A percentile compares a stretch with the other conserved stretches of the same genome.
Conservation (phyloP, 2,329 filamentous ascomycete genomes). For the Beauveria asiatica region DNA sequence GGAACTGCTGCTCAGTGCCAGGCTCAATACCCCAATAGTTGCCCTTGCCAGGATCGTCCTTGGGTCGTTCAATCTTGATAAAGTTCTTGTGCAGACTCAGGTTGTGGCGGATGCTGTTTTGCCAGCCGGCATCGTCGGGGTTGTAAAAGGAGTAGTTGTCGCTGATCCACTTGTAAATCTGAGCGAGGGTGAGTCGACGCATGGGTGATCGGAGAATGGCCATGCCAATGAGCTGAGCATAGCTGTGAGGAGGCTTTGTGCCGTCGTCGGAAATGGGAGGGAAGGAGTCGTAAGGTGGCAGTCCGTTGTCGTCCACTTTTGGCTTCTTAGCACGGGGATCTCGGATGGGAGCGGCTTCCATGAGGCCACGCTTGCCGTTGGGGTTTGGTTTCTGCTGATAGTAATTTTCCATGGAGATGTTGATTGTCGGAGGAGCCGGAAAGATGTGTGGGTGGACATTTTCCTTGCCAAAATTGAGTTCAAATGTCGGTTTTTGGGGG, state of each 20-base stretch:
- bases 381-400: constrained; percentile 44
- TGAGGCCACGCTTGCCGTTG: constrained; percentile 51
- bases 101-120: constrained; percentile 98
- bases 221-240: constrained; percentile 93
- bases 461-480: constrained; percentile 44
- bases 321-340: constrained; percentile 64
- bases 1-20: constrained; percentile 82
- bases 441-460: constrained; percentile 45
- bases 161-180: constrained; percentile 99
- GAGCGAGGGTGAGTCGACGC: constrained; percentile 76
- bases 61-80: constrained; percentile 88
- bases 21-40: constrained; percentile 93
- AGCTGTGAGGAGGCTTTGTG: constrained; percentile 82
- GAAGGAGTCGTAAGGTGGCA: constrained; percentile 73
- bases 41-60: constrained; percentile 94
- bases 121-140: constrained; percentile 81
- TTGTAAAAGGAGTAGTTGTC: constrained; percentile 86
- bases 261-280: constrained; percentile 77
- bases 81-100: constrained; percentile 95
- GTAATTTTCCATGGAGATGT: constrained; percentile 42
- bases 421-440: constrained; percentile 37
- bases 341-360: constrained; percentile 66
- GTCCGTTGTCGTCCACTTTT: constrained; percentile 47
- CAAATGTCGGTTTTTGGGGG: constrained; percentile 43
- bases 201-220: constrained; percentile 81